phyloP scores from a whole-genome alignment of 352 stramenopile genomes.

The Achlya hypogyna region DNA sequence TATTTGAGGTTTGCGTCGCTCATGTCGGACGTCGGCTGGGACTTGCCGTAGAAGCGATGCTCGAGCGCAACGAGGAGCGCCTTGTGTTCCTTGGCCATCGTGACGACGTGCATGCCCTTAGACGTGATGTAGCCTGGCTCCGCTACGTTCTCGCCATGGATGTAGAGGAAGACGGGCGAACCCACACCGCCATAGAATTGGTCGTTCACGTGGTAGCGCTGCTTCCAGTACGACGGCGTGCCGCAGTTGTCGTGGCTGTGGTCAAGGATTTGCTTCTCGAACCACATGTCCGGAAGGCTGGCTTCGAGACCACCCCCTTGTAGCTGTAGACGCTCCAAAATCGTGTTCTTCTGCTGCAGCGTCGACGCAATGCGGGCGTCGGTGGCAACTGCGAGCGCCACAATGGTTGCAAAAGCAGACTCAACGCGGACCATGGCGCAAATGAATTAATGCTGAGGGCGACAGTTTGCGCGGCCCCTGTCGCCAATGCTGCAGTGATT shows the following conservation, averaged over 20 bases:
- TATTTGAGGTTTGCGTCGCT: conserved; percentile 64
- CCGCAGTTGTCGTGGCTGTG: neutral
- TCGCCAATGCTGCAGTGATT: too few species aligned
- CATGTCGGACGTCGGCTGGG: conserved; percentile 54
- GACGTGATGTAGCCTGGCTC: conserved; percentile 88
- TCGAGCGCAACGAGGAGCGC: conserved; percentile 92
- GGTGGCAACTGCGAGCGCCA: too few species aligned
- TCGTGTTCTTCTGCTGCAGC: too few species aligned
- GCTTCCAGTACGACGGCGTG: conserved; percentile 24
- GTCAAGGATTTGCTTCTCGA: neutral
- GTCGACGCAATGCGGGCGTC: too few species aligned
- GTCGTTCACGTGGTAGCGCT: conserved; percentile 86
- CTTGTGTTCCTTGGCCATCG: conserved; percentile 82
- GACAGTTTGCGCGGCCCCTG: too few species aligned
- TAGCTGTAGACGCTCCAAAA: too few species aligned
- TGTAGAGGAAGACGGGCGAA: conserved; percentile 89
- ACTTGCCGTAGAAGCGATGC: conserved; percentile 93
- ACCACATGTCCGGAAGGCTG: neutral
- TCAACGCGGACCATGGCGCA: too few species aligned
- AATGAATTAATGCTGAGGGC: too few species aligned
- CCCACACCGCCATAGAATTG: conserved; percentile 45
- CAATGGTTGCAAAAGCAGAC: too few species aligned
- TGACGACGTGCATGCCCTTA: conserved; percentile 89
- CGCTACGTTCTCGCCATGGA: conserved; percentile 91
- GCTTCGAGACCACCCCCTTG: too few species aligned